Evolutionary conservation across 768 basidiomycete genomes (phyloP).

Genomic region (Tubosaeta brunneosetosa): DNA sequence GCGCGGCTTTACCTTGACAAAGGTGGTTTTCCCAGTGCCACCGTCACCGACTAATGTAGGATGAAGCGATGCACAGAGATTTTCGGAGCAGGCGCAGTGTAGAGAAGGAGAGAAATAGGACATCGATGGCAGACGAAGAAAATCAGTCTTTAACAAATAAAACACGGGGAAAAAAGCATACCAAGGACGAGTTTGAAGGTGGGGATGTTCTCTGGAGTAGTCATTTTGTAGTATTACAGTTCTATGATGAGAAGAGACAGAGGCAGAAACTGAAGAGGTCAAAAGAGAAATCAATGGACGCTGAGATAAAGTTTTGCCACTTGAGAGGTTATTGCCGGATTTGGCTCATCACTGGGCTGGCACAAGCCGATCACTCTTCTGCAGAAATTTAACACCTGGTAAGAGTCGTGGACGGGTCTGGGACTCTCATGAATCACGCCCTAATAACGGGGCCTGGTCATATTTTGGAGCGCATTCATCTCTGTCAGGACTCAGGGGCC

Average conservation of each 20-base stretch:
- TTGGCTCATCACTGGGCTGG: slow-evolving; percentile 17
- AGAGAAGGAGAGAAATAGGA: slow-evolving; percentile 15
- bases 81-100: slow-evolving; percentile 6
- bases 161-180: slow-evolving; percentile 23
- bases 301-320: slow-evolving; percentile 38
- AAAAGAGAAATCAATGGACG: slow-evolving; percentile 31
- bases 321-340: slow-evolving; percentile 17
- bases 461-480: no score
- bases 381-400: no score
- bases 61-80: neutral
- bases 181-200: slow-evolving; percentile 99
- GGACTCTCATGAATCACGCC: no score
- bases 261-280: slow-evolving; percentile 19
- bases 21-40: slow-evolving; percentile 97
- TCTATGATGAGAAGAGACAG: slow-evolving; percentile 20
- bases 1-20: slow-evolving; percentile 75
- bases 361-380: no score
- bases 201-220: slow-evolving; percentile 47
- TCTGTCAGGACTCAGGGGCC: no score
- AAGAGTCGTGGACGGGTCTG: no score
- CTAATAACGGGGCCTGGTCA: no score
- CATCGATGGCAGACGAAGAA: slow-evolving; percentile 51
- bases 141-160: slow-evolving; percentile 16
- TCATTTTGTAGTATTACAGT: slow-evolving; percentile 35
- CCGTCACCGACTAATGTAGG: slow-evolving; percentile 78